Base-by-base conservation (phyloP, 495 filamentous ascomycete genomes). In the Annulohypoxylon bovei region DNA sequence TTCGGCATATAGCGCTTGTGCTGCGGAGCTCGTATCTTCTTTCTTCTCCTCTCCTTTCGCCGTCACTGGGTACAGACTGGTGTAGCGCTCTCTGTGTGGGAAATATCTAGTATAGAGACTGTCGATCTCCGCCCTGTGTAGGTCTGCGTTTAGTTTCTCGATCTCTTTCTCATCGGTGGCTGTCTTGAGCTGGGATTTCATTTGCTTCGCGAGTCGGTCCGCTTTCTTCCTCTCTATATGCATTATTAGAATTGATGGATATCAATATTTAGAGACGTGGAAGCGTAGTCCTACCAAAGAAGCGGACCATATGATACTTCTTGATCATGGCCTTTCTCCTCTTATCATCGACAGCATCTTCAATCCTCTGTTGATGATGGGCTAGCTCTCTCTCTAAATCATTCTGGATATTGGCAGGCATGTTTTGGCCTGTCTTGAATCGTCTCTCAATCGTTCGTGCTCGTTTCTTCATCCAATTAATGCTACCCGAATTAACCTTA, bases 281-380 rank as follows among this genome's bases (percentile, higher is more conserved):
- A 40, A 6, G 23, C 14, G 7, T 6, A n/a, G 12, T 75, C 84
- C 54, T 78, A 92, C 94, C 86, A 85, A 91, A 92, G 77, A 99
- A 99, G 52, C 95, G 85, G 23, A 98, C 91, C 87, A 95, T 97
- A 76, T 97, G 95, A 75, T 97, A 99, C 73, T 89, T 93, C 76
- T 84, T 87, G 53, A 95, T 94, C 86, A 97, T 91, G 58, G 86
- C 84, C 66, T 87, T 86, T 65, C 90, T 87, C 54, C 81, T 79
- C 74, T 87, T 89, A 70, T 89, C 88, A 11, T 86, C 78, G 27
- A 80, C 72, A 22, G 82, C 81, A 42, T 83, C 80, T 23, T 78
- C 84, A 16, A 98, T 83, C 69, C 94, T 92, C 59, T 88, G 85
- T 77, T 92, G 84, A 76, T 92, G 93, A 0, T 89, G 89, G 22